Conservation (phyloP, 129 eudicot genomes). For the Ambrosia artemisiifolia region DNA sequence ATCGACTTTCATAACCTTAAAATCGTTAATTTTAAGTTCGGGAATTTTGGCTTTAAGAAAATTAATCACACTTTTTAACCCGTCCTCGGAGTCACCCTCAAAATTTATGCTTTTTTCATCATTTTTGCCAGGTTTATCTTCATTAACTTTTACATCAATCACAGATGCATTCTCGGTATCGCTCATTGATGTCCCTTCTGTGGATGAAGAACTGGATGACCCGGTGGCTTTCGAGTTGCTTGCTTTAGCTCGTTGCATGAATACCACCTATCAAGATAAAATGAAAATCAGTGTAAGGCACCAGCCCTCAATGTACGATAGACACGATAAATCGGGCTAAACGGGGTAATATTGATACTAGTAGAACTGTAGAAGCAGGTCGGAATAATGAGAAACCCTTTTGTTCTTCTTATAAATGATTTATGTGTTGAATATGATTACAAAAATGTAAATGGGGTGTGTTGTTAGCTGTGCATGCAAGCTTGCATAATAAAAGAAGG, state of each 20-base stretch:
- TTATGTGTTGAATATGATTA: background rate
- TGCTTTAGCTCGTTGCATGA: slow-evolving; percentile 64
- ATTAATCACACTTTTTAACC: slow-evolving; percentile 74
- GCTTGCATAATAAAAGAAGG: background rate
- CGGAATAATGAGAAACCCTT: background rate
- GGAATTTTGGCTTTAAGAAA: slow-evolving; percentile 96
- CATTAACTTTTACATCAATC: slow-evolving; percentile 60
- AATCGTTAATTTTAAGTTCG: slow-evolving; percentile 69
- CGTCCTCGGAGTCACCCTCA: slow-evolving; percentile 87
- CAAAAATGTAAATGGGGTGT: background rate
- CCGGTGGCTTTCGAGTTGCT: slow-evolving; percentile 40
- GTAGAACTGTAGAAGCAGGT: background rate
- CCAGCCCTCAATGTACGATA: background rate
- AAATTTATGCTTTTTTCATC: slow-evolving; percentile 60
- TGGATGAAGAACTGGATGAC: slow-evolving; percentile 50
- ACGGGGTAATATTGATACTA: background rate
- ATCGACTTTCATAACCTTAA: slow-evolving; percentile 63
- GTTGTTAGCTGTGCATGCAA: background rate
- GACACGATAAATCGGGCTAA: background rate
- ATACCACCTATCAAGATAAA: slow-evolving; percentile 60
- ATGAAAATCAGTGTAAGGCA: background rate
- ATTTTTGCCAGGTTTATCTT: slow-evolving; percentile 60
- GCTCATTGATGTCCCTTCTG: slow-evolving; percentile 51
- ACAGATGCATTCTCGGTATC: slow-evolving; percentile 55
- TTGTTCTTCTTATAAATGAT: background rate